These are phyloP conservation scores for Cordyceps pruinosa DNA, from an alignment of 2,329 filamentous ascomycete species.

Conservation along the genomic window DNA sequence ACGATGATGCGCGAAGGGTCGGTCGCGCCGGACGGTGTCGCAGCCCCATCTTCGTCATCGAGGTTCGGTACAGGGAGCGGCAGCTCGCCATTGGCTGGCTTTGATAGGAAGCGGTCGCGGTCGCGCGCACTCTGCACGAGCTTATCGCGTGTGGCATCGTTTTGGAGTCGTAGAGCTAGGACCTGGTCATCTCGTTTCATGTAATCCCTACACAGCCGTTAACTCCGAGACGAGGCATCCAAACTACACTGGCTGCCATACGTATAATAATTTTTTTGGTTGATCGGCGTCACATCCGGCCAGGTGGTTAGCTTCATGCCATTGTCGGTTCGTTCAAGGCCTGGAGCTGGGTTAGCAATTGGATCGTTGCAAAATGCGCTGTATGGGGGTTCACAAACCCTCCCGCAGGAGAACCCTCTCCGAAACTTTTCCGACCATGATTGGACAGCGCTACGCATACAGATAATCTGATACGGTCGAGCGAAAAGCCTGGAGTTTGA, in stretches of 20 bases:
- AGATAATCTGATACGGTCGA: not conserved
- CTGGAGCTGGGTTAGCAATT: constrained; percentile 37
- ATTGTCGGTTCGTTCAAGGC: constrained; percentile 94
- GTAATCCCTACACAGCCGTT: constrained; percentile 62
- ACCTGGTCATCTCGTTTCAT: constrained; percentile 98
- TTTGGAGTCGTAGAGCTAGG: constrained; percentile 78
- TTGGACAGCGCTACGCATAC: constrained; percentile 13
- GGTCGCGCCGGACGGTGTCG: constrained; percentile 50
- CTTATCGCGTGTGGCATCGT: constrained; percentile 76
- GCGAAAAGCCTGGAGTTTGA: not conserved
- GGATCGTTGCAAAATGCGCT: not conserved
- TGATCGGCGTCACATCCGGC: constrained; percentile 89
- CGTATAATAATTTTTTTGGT: constrained; percentile 99
- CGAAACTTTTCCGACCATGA: constrained; percentile 59
- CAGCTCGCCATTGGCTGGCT: constrained; percentile 61
- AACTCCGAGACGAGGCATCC: not conserved
- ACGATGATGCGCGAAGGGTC: constrained; percentile 88
- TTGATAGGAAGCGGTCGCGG: constrained; percentile 75
- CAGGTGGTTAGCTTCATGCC: constrained; percentile 93
- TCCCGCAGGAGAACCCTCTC: constrained; percentile 57
- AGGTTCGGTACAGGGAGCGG: constrained; percentile 55
- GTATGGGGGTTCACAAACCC: constrained; percentile 35
- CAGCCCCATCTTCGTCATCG: constrained; percentile 50
- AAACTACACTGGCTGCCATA: constrained; percentile 35
- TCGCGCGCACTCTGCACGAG: constrained; percentile 84